phyloP scores from a whole-genome alignment of 2,329 filamentous ascomycete species.

The Harringtonia aguacate region DNA sequence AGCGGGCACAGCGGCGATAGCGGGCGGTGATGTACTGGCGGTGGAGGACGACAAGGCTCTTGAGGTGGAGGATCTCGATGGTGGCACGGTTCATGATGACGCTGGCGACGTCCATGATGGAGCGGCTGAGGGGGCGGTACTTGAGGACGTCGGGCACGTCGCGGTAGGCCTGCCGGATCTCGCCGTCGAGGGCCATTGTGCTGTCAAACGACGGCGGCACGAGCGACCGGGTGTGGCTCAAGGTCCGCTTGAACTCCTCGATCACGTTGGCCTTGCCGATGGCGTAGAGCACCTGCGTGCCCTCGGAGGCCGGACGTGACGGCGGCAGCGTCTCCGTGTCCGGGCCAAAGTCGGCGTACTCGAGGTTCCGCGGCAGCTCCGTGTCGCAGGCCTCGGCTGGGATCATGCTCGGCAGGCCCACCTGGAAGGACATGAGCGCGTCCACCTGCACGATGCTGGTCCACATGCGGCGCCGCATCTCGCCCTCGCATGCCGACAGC shows the following conservation, averaged over 20 bases:
- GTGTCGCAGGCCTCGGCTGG: constrained; percentile 17
- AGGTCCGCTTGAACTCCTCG: constrained; percentile 2
- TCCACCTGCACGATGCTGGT: constrained; percentile 29
- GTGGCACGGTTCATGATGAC: constrained; percentile 17
- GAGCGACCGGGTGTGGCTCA: constrained; percentile 1
- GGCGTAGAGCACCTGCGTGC: constrained; percentile 15
- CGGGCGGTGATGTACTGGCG: constrained; percentile 15
- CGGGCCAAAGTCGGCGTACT: constrained; percentile 26
- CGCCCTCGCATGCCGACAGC: constrained; percentile 25
- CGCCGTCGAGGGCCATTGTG: neutral
- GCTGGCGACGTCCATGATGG: constrained; percentile 15
- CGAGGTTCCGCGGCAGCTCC: constrained; percentile 25
- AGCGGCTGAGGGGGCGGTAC: constrained; percentile 15
- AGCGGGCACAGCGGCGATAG: neutral
- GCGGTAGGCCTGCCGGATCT: constrained; percentile 10
- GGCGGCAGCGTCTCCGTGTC: constrained; percentile 19
- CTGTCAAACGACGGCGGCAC: neutral
- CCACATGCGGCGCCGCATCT: constrained; percentile 31
- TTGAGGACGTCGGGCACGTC: constrained; percentile 15
- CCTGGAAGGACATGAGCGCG: constrained; percentile 32
- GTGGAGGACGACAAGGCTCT: constrained; percentile 22
- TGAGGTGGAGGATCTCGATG: constrained; percentile 20
- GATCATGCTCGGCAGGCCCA: constrained; percentile 38
- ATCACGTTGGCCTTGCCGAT: constrained; percentile 19
- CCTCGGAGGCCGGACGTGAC: constrained; percentile 9